phyloP scores from a whole-genome alignment of 306 rosid genomes.

The Prunus dulcis region DNA sequence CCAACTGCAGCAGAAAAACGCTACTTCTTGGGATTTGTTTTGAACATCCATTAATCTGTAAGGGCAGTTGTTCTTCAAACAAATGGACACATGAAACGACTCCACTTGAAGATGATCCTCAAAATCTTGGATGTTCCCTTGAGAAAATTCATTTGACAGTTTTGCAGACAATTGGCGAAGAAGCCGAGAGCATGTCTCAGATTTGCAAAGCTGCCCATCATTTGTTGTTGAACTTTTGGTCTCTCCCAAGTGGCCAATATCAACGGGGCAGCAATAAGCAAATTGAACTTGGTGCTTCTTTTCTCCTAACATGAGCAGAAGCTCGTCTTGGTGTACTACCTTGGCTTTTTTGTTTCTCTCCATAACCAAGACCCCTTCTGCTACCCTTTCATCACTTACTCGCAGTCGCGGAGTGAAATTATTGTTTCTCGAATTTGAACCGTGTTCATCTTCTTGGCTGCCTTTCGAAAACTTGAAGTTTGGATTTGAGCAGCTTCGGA shows the following conservation, averaged over 20 bases:
- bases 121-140: conserved; percentile 33
- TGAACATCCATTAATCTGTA: conserved; percentile 35
- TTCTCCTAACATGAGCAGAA: conserved; percentile 55
- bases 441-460: conserved; percentile 24
- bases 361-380: conserved; percentile 59
- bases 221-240: conserved; percentile 2
- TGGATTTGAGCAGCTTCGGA: conserved; percentile 51
- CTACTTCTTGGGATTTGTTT: conserved; percentile 14
- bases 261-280: conserved; percentile 41
- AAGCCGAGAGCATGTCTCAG: conserved; percentile 25
- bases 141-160: conserved; percentile 33
- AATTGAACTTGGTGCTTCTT: conserved; percentile 42
- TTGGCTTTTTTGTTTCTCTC: conserved; percentile 53
- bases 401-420: conserved; percentile 34
- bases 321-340: conserved; percentile 65
- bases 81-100: conserved; percentile 36
- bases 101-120: conserved; percentile 45
- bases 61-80: conserved; percentile 44
- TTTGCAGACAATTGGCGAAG: conserved; percentile 29
- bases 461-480: conserved; percentile 64
- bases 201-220: not conserved
- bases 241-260: conserved; percentile 23
- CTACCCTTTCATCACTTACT: conserved; percentile 69
- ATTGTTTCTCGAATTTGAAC: conserved; percentile 20
- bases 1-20: conserved; percentile 49